A percentile compares a stretch with the other conserved stretches of the same genome.
Evolutionary conservation across 306 rosid species (phyloP).

Genomic region (Ziziphus jujuba): DNA sequence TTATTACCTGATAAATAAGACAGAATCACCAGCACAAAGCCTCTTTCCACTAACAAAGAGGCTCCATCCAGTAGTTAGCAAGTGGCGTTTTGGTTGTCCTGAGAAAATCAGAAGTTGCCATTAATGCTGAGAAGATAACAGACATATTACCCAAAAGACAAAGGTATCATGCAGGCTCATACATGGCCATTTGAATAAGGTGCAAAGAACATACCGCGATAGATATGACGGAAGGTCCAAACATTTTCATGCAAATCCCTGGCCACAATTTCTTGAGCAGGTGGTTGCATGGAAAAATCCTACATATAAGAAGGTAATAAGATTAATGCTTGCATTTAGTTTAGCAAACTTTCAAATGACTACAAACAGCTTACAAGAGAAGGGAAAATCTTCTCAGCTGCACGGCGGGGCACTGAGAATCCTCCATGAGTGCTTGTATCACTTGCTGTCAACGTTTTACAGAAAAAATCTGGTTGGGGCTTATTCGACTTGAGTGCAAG

Average conservation of each 20-base stretch:
- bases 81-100: constrained; percentile 99
- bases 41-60: constrained; percentile 89
- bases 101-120: constrained; percentile 11
- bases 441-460: constrained; percentile 91
- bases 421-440: constrained; percentile 99
- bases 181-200: not conserved
- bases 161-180: not conserved
- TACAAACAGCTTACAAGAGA: constrained; percentile 56
- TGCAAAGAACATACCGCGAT: constrained; percentile 56
- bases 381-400: constrained; percentile 97
- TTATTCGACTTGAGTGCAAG: constrained; percentile 79
- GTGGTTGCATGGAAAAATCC: constrained; percentile 93
- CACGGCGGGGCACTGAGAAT: constrained; percentile 95
- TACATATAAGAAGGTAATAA: constrained; percentile 24
- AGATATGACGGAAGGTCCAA: constrained; percentile 96
- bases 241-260: constrained; percentile 80
- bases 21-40: constrained; percentile 94
- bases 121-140: constrained; percentile 16
- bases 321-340: constrained; percentile 22
- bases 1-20: constrained; percentile 76
- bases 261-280: constrained; percentile 93
- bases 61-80: constrained; percentile 99
- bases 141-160: not conserved
- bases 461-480: constrained; percentile 87
- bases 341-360: constrained; percentile 1